Base-by-base conservation (phyloP, 805 yeast genomes). In the Starmerella vaccinii region DNA sequence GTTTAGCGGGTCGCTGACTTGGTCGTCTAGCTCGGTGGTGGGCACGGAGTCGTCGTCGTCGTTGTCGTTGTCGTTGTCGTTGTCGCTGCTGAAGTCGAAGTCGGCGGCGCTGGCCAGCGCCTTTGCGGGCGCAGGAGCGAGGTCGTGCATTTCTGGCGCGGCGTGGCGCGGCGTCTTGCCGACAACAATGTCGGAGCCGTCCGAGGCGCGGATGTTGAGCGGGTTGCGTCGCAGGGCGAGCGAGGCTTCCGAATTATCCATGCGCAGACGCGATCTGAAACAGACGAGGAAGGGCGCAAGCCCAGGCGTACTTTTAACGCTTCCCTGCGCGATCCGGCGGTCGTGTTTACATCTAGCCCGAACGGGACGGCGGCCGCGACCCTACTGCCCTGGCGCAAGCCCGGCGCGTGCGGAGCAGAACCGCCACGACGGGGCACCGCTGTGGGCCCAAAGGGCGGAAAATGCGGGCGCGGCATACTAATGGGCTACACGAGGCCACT, bases 161-260 rank as follows among this genome's bases (percentile, higher is more conserved):
- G 48, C 30, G 30, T 53, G 49, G 13, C 56, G 52, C 18, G 58
- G 56, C 2, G 49, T 24, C 27, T 40, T 41, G 4, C 51, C 56
- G 10, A 58, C 32, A 12, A 65, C 58, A 39, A 64, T 47, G 46
- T 66, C 69, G 6, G 64, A 42, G 24, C 69, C 70, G 56, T 66
- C 69, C 19, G 22, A 40, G 33, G 61, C 55, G 30, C 62, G 60
- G 22, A 66, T 66, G 39, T 65, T 66, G 38, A 66, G 51, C 15
- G 70, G 70, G 49, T 66, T 66, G 22, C 53, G 59, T 35, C 65
- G 61, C 34, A 65, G 33, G 37, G 46, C 39, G 13, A 51, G 43
- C 19, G 48, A 19, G 32, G 52, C 53, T 24, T 60, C 50, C 50
- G 56, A 12, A 21, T 8, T 40, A 6, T 32, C 46, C 45, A 53